Conservation (phyloP, 1,139 yeast species). For the Candida labiduridarum region DNA sequence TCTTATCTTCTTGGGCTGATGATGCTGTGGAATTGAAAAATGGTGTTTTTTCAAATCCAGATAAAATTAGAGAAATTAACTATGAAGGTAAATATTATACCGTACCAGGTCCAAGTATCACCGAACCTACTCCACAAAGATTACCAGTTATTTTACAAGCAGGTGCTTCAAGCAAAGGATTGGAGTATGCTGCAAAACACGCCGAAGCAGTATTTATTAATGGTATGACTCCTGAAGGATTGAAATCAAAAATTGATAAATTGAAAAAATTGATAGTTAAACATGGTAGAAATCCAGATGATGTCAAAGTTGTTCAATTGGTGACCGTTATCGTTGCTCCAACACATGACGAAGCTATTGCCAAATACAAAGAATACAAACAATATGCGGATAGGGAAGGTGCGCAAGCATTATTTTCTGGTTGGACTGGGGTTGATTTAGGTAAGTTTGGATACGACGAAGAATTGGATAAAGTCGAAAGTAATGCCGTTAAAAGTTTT, state of each 20-base stretch:
- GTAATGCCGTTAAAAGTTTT: slow-evolving; percentile 29
- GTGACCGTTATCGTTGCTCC: slow-evolving; percentile 33
- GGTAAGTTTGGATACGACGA: slow-evolving; percentile 30
- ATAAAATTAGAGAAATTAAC: slow-evolving; percentile 23
- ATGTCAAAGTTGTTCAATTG: slow-evolving; percentile 32
- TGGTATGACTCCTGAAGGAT: slow-evolving; percentile 30
- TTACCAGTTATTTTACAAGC: slow-evolving; percentile 49
- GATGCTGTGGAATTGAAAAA: slow-evolving; percentile 32
- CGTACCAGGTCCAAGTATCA: slow-evolving; percentile 48
- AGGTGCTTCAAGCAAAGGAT: slow-evolving; percentile 45
- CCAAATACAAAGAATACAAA: slow-evolving; percentile 29
- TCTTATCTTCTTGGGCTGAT: slow-evolving; percentile 48
- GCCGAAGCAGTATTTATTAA: slow-evolving; percentile 45
- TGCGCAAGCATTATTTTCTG: slow-evolving; percentile 37
- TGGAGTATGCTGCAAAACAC: slow-evolving; percentile 43
- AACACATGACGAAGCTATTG: slow-evolving; percentile 37
- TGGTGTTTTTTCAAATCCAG: slow-evolving; percentile 29
- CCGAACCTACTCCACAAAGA: slow-evolving; percentile 46
- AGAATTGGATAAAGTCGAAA: slow-evolving; percentile 28
- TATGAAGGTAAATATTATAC: slow-evolving; percentile 38
- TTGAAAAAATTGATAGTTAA: slow-evolving; percentile 29
- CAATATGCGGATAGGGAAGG: slow-evolving; percentile 35
- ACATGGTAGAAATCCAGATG: slow-evolving; percentile 31
- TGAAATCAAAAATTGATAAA: slow-evolving; percentile 27
- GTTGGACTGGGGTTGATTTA: slow-evolving; percentile 38